Evolutionary conservation across 169 alveolate genomes (phyloP), one percentile per base, ranked within the genome.

Genomic region (Plasmodium reichenowi): DNA sequence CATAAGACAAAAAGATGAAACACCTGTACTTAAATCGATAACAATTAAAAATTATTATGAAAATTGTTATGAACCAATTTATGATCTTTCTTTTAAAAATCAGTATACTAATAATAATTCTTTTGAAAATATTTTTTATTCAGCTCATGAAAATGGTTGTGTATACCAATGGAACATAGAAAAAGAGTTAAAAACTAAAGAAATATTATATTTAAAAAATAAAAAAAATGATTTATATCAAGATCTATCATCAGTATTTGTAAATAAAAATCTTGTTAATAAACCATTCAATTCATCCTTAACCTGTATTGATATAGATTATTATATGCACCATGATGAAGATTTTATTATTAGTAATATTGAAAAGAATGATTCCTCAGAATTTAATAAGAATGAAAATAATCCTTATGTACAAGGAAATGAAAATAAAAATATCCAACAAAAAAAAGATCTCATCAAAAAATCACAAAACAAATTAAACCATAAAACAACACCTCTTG

Each of bases 81-180:
- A 80, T 54, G 90, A 80, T 72, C 38, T 80, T 6, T 52, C 85
- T 20, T 80, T 80, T 67, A 80, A 80, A 68, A 68, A 60, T 22
- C 54, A 17, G 47, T 68, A 52, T 72, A 43, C 56, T 43, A 48
- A 72, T 4, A 80, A 54, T 29, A 54, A 52, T 47, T 38, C 43
- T 3, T 12, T n/a, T 43, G 90, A 80, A 80, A 52, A 64, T 58
- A 60, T 80, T 80, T 80, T 80, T 72, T 80, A 80, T 72, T 68
- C 90, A 17, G 90, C 90, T 2, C 90, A 80, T 68, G 90, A 80
- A 80, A 80, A 68, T 80, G 90, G 90, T 2, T 50, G 20, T 67
- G 90, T 80, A 47, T 80, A 67, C 47, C 90, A 80, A 47, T 80
- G 90, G 90, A 56, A 70, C 38, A 80, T 80, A 62, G 73, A 80